Evolutionary conservation across 2,329 filamentous ascomycete genomes (phyloP).

Genomic region (Blumeria graminis): DNA sequence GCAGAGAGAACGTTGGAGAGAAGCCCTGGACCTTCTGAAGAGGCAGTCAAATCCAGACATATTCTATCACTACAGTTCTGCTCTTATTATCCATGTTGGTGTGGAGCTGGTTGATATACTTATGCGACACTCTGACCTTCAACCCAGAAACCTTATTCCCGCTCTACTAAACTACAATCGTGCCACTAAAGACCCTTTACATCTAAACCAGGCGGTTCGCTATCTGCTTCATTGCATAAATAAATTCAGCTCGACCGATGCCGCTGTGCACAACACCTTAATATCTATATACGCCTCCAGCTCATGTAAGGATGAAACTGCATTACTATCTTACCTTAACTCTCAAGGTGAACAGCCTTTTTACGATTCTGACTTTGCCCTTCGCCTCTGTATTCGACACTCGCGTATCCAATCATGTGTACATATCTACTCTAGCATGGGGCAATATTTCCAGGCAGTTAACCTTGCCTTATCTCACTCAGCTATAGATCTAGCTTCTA

Average conservation of each 20-base stretch:
- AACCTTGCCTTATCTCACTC: slow-evolving; percentile 77
- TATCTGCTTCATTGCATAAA: slow-evolving; percentile 90
- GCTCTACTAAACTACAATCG: slow-evolving; percentile 87
- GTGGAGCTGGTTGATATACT: slow-evolving; percentile 81
- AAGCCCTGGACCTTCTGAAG: slow-evolving; percentile 71
- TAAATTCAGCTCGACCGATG: slow-evolving; percentile 52
- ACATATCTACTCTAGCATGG: slow-evolving; percentile 93
- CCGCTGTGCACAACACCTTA: slow-evolving; percentile 88
- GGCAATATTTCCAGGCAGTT: slow-evolving; percentile 78
- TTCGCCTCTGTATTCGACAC: slow-evolving; percentile 86
- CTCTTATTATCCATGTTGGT: slow-evolving; percentile 78
- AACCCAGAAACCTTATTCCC: slow-evolving; percentile 73
- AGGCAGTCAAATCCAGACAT: slow-evolving; percentile 79
- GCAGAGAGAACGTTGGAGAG: slow-evolving; percentile 74
- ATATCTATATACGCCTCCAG: slow-evolving; percentile 89
- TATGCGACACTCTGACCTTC: slow-evolving; percentile 70
- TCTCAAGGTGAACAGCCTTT: slow-evolving; percentile 66
- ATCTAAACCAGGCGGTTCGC: slow-evolving; percentile 72
- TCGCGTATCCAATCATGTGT: slow-evolving; percentile 83
- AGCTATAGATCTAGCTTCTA: slow-evolving; percentile 69
- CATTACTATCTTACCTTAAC: slow-evolving; percentile 70
- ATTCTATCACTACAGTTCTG: slow-evolving; percentile 90
- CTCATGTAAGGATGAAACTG: slow-evolving; percentile 58
- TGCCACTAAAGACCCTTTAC: slow-evolving; percentile 38
- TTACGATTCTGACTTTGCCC: slow-evolving; percentile 89